Conservation (phyloP, 2,329 filamentous ascomycete species). For the Trichoderma endophyticum region DNA sequence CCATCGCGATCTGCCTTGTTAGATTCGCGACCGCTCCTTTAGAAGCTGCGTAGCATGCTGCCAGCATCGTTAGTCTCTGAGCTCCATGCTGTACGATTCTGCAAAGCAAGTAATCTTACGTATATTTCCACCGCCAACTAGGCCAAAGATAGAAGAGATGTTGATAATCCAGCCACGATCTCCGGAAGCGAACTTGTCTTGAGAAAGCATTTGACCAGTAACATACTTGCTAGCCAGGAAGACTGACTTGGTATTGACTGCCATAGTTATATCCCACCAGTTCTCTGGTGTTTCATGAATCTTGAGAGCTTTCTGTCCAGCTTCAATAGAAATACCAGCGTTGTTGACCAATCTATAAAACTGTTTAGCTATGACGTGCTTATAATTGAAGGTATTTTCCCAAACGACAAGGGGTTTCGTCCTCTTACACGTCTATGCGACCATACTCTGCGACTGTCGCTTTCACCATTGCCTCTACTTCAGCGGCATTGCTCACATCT, state of each 20-base stretch:
- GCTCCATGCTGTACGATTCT: neutral
- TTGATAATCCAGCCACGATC: constrained; percentile 51
- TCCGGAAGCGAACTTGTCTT: constrained; percentile 37
- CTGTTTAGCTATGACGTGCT: neutral
- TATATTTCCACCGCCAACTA: constrained; percentile 31
- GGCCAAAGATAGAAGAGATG: constrained; percentile 42
- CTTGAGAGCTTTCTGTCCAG: constrained; percentile 29
- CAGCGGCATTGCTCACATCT: constrained; percentile 38
- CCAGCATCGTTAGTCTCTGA: neutral
- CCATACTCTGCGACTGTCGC: constrained; percentile 28
- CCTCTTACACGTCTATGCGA: constrained; percentile 41
- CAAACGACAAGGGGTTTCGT: neutral
- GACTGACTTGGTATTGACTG: constrained; percentile 37
- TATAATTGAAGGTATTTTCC: neutral
- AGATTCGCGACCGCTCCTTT: constrained; percentile 51
- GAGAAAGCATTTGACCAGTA: constrained; percentile 47
- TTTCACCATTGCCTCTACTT: constrained; percentile 37
- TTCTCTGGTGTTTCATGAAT: constrained; percentile 47
- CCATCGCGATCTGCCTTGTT: constrained; percentile 46
- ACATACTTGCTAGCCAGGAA: constrained; percentile 46
- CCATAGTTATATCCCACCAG: constrained; percentile 43
- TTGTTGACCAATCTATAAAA: constrained; percentile 35
- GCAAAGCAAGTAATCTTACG: constrained; percentile 21
- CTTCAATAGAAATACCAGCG: constrained; percentile 46
- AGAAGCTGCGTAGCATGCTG: constrained; percentile 43